Base-by-base conservation (phyloP, 805 yeast species). In the Teunomyces funiuensis region DNA sequence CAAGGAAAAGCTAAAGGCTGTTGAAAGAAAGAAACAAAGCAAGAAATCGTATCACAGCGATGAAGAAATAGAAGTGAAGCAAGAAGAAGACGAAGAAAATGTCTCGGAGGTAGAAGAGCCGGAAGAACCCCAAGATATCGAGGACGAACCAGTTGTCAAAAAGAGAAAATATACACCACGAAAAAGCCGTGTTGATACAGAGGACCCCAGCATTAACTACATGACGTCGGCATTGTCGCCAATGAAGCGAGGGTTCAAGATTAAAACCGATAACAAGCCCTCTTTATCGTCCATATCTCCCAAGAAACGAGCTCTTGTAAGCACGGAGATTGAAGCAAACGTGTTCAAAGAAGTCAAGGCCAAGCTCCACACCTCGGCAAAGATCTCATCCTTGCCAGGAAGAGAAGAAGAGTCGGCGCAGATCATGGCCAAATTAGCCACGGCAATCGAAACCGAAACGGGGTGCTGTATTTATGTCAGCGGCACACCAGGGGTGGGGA, bases 401-500 rank as follows among this genome's bases (percentile, higher is more conserved):
- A 74, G 99, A 41, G 97, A 88, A 48, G 76, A 77, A 15, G 95
- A 93, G 58, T 89, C 84, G 56, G 77, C 82, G 7, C 76, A 81
- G 41, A 67, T 93, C 4, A 87, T 82, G 58, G 57, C 77, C 33
- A 79, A 80, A 30, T 59, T 93, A 3, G 89, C 88, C 51, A 73
- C 80, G 33, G 85, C 96, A 0, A 77, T 91, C 25, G 73, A 73
- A 36, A 75, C 83, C 11, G 77, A 78, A 30, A 75, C 84, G 1
- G 97, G 98, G 0, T 77, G 90, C 6, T 88, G 96, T 50, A 63
- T 93, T 5, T 93, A 90, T 57, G 81, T 93, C 8, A 88, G 96
- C 61, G 99, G 99, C 3, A 88, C 97, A 0, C 99, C 99, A 0
- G 99, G 99, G 6, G 91, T 95, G 2, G 99, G 99, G 9, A 93